Base-by-base conservation (phyloP, 2,329 filamentous ascomycete genomes). In the Hypoxylon sp. region DNA sequence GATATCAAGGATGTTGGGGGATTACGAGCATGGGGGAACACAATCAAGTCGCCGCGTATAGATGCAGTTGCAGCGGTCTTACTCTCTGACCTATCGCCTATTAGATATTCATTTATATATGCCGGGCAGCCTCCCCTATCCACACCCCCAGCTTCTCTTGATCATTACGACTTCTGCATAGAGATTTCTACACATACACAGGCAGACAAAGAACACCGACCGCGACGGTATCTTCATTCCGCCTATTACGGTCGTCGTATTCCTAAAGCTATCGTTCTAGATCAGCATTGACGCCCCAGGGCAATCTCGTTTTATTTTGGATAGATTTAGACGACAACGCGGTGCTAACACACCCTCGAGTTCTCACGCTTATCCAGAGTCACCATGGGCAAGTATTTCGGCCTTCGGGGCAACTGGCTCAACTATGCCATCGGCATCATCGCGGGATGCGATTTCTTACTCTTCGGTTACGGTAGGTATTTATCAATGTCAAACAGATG, bases 391-490 rank as follows among this genome's bases (percentile, higher is more conserved):
- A 68, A 58, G 56, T 90, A 82, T 69, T 85, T 89, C 66, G 88
- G 89, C 73, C 81, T 91, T 60, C 81, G 81, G 52, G 89, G 89
- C 77, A 77, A 81, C 27, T 74, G 75, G 72, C 84, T 91, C 63
- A 90, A 88, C 77, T 81, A 84, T 73, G 88, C 88, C 50, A 85
- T 92, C 65, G 85, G 86, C 60, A 75, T 86, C n/a, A 83, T 91
- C 67, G 89, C 89, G 55, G 89, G 88, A 68, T 83, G 87, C 46
- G 88, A 91, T 73, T 91, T 91, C 70, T 77, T 90, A 62, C 85
- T 83, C 20, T 83, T 83, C 63, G 81, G 82, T 59, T 84, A 83
- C 52, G 81, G 81, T 83, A 73, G 47, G 73, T 45, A 27, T 46
- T 35, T 31, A 29, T 27, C 17, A 23, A 38, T 24, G 31, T 41